Conservation (phyloP, 1,284 basidiomycete genomes). For the Xerocomus cyaneibrunnescens region DNA sequence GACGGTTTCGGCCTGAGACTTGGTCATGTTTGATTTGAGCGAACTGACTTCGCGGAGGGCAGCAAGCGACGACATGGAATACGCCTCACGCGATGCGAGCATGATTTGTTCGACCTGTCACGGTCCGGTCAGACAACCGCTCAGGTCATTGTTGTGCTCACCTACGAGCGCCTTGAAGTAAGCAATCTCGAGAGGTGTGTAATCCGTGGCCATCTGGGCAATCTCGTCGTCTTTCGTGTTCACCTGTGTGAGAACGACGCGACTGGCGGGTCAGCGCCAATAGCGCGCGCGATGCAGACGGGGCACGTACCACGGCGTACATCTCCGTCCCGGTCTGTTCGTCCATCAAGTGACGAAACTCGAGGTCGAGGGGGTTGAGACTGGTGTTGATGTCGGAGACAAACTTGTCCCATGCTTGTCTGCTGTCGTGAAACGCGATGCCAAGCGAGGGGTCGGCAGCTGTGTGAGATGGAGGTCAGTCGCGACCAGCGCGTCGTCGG, state of each 20-base stretch:
- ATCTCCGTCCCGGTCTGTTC: constrained; percentile 62
- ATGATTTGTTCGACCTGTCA: constrained; percentile 86
- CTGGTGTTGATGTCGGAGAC: constrained; percentile 56
- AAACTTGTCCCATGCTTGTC: constrained; percentile 59
- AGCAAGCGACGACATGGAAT: constrained; percentile 71
- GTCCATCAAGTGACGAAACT: constrained; percentile 62
- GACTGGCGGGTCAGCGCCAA: not conserved
- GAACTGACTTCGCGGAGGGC: constrained; percentile 69
- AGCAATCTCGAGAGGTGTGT: constrained; percentile 70
- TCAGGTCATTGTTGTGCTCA: constrained; percentile 7
- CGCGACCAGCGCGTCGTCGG: not conserved
- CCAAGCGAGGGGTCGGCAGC: constrained; percentile 52
- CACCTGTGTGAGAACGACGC: constrained; percentile 45
- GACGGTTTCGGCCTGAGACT: constrained; percentile 71
- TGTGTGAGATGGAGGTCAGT: constrained; percentile 28
- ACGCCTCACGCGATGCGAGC: constrained; percentile 71
- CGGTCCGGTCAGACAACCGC: not conserved
- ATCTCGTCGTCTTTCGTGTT: constrained; percentile 76
- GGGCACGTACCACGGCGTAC: constrained; percentile 60
- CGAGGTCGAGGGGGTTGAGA: constrained; percentile 68
- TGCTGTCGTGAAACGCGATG: constrained; percentile 43
- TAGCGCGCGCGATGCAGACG: not conserved
- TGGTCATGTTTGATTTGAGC: constrained; percentile 68
- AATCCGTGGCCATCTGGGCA: constrained; percentile 81
- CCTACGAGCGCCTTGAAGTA: constrained; percentile 80